Evolutionary conservation across 257 asterid species (phyloP), one percentile per base, ranked within the genome.

Genomic region (Solanum bulbocastanum): DNA sequence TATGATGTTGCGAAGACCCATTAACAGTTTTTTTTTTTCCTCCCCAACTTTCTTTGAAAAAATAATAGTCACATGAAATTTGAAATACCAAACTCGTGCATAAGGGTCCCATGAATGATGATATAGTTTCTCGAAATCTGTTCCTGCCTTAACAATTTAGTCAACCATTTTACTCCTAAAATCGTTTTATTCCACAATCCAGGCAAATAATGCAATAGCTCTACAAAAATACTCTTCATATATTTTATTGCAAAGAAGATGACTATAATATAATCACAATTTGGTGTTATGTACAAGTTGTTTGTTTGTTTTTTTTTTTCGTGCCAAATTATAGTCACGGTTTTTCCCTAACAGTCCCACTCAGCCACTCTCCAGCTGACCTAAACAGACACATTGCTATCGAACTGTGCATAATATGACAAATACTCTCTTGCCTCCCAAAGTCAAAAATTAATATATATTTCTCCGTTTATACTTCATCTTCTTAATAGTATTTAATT

Each of bases 381-480:
- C 88, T 83, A 89, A 91, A 89, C 60, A 83, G 90, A 89, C 88
- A 91, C 52, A 27, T 27, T 4, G 37, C 88, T 72, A 87, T 23
- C 86, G 46, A 88, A 84, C 93, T 91, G 87, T 49, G 9, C 60
- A 49, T 49, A 18, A 90, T 89, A 90, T 86, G 93, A 83, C 89
- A 87, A 87, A 68, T 25, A 65, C 32, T 23, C 7, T 5, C 32
- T n/a, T 62, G 32, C 71, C 15, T 23, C 32, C 30, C 32, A n/a
- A 62, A n/a, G 27, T 62, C 30, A 65, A 65, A 62, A n/a, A 62
- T n/a, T n/a, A 62, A 25, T 8, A 23, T 8, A 23, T 22, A 12
- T 44, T 58, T 22, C 10, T 58, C 5, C 5, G 0, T 22, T 58
- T 58, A 52, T 42, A 42, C 14, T 16, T 2, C 15, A 65, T 65